Percentiles rank a stretch among this genome's conserved stretches.
phyloP scores from a whole-genome alignment of 805 yeast species.

The Lachancea mirantina region DNA sequence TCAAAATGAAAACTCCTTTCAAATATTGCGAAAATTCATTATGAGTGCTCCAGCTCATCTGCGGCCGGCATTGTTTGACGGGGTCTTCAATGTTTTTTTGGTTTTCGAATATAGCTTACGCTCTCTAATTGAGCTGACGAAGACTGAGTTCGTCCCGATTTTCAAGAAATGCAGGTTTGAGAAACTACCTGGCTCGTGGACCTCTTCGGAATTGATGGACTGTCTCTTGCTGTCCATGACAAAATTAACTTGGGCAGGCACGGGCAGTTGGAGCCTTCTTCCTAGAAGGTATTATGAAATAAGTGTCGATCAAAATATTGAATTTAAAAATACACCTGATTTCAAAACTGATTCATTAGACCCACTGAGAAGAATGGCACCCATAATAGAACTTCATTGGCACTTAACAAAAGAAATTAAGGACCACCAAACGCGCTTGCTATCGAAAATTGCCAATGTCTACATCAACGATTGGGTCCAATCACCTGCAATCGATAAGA shows the following conservation, averaged over 20 bases:
- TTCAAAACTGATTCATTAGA: slow-evolving; percentile 10
- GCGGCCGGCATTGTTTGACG: slow-evolving; percentile 14
- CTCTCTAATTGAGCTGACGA: not conserved
- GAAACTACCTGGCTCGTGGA: too few species aligned
- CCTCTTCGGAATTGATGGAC: slow-evolving; percentile 27
- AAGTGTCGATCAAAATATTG: not conserved
- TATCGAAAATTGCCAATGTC: slow-evolving; percentile 26
- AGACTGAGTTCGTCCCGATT: slow-evolving; percentile 1
- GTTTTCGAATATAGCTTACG: slow-evolving; percentile 5
- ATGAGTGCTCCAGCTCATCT: slow-evolving; percentile 9
- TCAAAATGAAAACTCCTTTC: slow-evolving; percentile 2
- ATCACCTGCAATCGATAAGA: slow-evolving; percentile 1
- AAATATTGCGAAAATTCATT: slow-evolving; percentile 20
- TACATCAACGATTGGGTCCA: slow-evolving; percentile 30
- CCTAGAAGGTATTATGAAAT: slow-evolving; percentile 15
- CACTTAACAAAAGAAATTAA: slow-evolving; percentile 31
- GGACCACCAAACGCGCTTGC: slow-evolving; percentile 26
- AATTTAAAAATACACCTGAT: not conserved
- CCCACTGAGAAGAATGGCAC: slow-evolving; percentile 22
- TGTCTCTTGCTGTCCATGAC: slow-evolving; percentile 16
- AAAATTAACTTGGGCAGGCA: slow-evolving; percentile 4
- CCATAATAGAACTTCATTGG: slow-evolving; percentile 30
- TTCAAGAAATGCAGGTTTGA: too few species aligned
- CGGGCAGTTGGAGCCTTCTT: slow-evolving; percentile 18
- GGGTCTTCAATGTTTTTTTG: slow-evolving; percentile 18